Base-by-base conservation (phyloP, 148 eudicot genomes). In the Drosera capensis region DNA sequence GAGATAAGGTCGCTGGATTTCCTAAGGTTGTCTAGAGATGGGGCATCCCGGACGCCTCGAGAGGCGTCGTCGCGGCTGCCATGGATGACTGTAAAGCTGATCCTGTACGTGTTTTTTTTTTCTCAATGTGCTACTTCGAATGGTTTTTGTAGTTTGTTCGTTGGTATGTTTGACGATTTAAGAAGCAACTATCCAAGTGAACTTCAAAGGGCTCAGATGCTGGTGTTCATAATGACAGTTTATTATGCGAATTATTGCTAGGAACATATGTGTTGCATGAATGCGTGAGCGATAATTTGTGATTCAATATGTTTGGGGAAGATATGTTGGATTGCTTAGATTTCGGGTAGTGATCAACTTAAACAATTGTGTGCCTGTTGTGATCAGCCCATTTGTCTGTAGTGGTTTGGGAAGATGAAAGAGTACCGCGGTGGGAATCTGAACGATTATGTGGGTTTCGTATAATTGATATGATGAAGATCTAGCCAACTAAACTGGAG, bases 41-140 rank as follows among this genome's bases (percentile, higher is more conserved):
- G 99, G 99, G 99, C 3, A 82, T 75, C 14, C 99, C 88, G 35
- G 85, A 84, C 21, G 37, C 88, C 1, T 73, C 88, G 4, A 71
- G 64, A 66, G 58, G 71, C 3, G 68, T 90, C 38, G 64, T 90
- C 23, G 76, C 99, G 0, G 77, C 82, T 31, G 80, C 95, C 3
- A 64, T 76, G 2, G 39, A 73, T 24, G 85, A 81, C 66, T 17
- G 71, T 35, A 49, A 69, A 59, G 31, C 52, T 16, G 62, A 85
- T 49, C 88, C 99, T 48, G 99, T 92, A 90, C 21, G 73, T 12
- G 13, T 17, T 3, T 15, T 14, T 34, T n/a, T 25, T 11, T n/a
- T n/a, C n/a, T n/a, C n/a, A n/a, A n/a, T n/a, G n/a, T n/a, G n/a
- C n/a, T n/a, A n/a, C n/a, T n/a, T n/a, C n/a, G n/a, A n/a, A n/a